phyloP scores from a whole-genome alignment of 306 rosid genomes.

The Cercis canadensis region DNA sequence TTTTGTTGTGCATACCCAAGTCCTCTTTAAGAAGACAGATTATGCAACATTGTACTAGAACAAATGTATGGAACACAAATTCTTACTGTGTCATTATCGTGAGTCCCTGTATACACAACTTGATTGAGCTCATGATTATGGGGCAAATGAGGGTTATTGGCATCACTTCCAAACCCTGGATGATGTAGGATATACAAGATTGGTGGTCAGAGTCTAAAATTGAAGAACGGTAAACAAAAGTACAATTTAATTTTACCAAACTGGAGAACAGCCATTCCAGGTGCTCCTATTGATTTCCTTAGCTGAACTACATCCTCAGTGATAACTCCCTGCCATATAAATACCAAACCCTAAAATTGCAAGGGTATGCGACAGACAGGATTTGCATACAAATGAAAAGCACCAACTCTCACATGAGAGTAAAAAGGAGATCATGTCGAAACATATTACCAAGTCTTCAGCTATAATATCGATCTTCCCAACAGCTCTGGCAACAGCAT shows the following conservation, averaged over 20 bases:
- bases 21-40: constrained; percentile 13
- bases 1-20: constrained; percentile 22
- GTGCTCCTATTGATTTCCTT: constrained; percentile 87
- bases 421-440: neutral
- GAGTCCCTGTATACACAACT: constrained; percentile 96
- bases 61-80: constrained; percentile 35
- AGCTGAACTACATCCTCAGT: constrained; percentile 91
- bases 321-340: constrained; percentile 85
- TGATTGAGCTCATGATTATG: constrained; percentile 95
- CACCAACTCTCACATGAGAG: constrained; percentile 3
- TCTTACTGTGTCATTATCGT: constrained; percentile 90
- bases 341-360: constrained; percentile 25
- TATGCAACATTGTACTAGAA: constrained; percentile 10
- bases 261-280: constrained; percentile 99
- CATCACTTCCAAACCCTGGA: constrained; percentile 84
- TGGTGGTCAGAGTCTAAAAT: constrained; percentile 24
- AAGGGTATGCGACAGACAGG: neutral
- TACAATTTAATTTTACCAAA: constrained; percentile 64
- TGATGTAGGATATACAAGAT: constrained; percentile 17
- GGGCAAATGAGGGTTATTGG: constrained; percentile 84
- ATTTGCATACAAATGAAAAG: constrained; percentile 24
- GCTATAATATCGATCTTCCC: constrained; percentile 84
- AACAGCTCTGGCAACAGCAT: constrained; percentile 71
- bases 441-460: constrained; percentile 86
- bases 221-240: constrained; percentile 28